Conservation (phyloP, 2,329 filamentous ascomycete species). For the Colletotrichum incanum region DNA sequence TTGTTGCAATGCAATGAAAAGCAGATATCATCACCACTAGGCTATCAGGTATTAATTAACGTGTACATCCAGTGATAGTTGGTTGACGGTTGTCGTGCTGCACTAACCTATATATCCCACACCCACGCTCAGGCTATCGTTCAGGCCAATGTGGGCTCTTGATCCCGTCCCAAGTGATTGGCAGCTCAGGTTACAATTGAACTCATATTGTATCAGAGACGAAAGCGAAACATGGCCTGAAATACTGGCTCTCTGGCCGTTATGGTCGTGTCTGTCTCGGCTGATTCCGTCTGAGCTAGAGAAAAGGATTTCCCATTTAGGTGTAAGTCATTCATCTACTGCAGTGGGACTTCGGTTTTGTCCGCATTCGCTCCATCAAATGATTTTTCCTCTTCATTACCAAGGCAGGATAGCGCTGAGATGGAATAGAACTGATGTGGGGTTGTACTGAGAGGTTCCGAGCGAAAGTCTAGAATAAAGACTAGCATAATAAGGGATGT, state of each 20-base stretch:
- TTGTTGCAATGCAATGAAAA: slow-evolving; percentile 2
- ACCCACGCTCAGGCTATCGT: no score
- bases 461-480: neutral
- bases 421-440: neutral
- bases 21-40: slow-evolving; percentile 38
- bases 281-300: no score
- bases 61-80: neutral
- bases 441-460: neutral
- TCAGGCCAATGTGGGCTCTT: neutral
- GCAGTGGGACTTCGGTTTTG: no score
- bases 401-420: neutral
- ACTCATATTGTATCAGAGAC: no score
- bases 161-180: no score
- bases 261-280: no score
- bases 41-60: slow-evolving; percentile 20
- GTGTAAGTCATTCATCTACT: neutral
- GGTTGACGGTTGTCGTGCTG: no score
- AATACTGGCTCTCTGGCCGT: no score
- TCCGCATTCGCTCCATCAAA: neutral
- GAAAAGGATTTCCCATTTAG: no score
- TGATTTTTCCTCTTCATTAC: neutral
- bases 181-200: no score
- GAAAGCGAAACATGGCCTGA: no score
- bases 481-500: neutral
- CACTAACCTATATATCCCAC: no score